phyloP scores from a whole-genome alignment of 1,139 yeast genomes.

The Diutina neorugosa region DNA sequence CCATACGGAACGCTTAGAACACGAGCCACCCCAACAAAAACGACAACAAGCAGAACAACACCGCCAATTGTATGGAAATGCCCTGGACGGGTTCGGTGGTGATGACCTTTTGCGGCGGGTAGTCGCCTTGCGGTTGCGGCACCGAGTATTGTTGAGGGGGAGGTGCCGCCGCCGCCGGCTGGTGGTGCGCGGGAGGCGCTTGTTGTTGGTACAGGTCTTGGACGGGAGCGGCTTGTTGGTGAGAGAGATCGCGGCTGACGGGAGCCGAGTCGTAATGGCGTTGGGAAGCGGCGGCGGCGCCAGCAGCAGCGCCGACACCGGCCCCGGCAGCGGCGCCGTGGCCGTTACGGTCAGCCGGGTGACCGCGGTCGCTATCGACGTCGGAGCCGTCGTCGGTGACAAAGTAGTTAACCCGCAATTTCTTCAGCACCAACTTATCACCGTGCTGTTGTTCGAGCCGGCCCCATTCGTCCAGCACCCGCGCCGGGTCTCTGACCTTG shows the following conservation, averaged over 20 bases:
- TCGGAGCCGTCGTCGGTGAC: constrained; percentile 17
- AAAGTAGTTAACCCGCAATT: constrained; percentile 65
- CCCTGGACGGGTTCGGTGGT: constrained; percentile 3
- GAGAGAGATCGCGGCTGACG: not conserved
- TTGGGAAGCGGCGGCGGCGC: not conserved
- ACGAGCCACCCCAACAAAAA: constrained; percentile 1
- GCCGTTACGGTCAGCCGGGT: constrained; percentile 4
- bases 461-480: constrained; percentile 64
- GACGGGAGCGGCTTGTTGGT: not conserved
- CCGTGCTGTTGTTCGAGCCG: constrained; percentile 53
- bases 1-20: not conserved
- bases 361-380: constrained; percentile 11
- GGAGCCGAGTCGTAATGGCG: not conserved
- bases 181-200: not conserved
- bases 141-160: constrained; percentile 2
- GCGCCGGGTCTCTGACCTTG: constrained; percentile 37
- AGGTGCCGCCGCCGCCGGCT: constrained; percentile 1
- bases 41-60: constrained; percentile 1
- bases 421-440: constrained; percentile 51
- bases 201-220: not conserved
- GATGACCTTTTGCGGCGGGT: constrained; percentile 3
- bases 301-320: constrained; percentile 7
- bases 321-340: constrained; percentile 5
- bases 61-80: constrained; percentile 4
- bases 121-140: not conserved